Percentiles rank a stretch among this genome's conserved stretches.
Evolutionary conservation across 179 eudicot species (phyloP).

Genomic region (Gypsophila paniculata): DNA sequence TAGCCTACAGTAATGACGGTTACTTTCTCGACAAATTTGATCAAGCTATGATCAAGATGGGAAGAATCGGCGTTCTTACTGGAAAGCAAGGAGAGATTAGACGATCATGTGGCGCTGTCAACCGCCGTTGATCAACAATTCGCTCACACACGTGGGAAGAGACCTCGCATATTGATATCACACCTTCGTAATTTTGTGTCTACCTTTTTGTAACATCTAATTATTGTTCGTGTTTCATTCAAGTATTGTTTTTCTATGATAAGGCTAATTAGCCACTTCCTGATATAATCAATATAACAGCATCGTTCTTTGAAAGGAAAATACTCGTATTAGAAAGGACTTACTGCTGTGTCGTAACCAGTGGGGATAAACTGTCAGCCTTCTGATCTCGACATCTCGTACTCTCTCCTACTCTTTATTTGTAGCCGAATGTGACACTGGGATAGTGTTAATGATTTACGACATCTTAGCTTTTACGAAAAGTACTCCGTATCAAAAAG

Average conservation of each 20-base stretch:
- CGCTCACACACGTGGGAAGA: background rate
- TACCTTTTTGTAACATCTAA: background rate
- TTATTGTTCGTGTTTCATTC: background rate
- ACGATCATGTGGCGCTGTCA: constrained; percentile 13
- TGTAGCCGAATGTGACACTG: background rate
- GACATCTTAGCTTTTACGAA: constrained; percentile 76
- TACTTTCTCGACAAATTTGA: constrained; percentile 17
- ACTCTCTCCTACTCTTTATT: background rate
- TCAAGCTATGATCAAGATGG: constrained; percentile 20
- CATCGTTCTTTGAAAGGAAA: background rate
- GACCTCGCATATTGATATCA: background rate
- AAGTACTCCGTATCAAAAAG: constrained; percentile 61
- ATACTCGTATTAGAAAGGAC: background rate
- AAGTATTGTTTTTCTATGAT: background rate
- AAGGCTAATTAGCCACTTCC: background rate
- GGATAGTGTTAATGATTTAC: background rate
- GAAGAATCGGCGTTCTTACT: constrained; percentile 17
- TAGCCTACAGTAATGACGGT: constrained; percentile 7
- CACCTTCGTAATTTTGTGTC: background rate
- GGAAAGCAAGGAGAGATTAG: constrained; percentile 21
- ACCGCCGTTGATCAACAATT: constrained; percentile 2
- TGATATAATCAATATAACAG: background rate
- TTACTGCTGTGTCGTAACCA: no score
- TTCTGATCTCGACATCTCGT: no score
- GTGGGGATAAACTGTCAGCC: no score